phyloP scores from a whole-genome alignment of 129 eudicot genomes.

The Centrapalus pauciflorus region DNA sequence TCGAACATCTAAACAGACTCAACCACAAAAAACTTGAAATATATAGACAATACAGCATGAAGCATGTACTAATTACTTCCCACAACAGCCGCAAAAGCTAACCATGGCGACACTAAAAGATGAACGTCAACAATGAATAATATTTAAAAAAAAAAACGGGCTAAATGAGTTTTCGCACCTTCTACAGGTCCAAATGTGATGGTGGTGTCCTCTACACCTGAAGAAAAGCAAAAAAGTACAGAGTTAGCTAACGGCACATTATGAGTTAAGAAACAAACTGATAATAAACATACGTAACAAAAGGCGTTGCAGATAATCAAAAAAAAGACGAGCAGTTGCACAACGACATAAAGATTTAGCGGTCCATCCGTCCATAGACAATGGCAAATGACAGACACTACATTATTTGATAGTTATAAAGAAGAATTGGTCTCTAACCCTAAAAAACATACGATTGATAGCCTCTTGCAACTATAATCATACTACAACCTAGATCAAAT shows the following conservation, averaged over 20 bases:
- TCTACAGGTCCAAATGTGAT: slow-evolving; percentile 57
- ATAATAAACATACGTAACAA: neutral
- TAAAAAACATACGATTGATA: too few relatives aligned
- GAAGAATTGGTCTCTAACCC: too few relatives aligned
- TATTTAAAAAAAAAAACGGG: too few relatives aligned
- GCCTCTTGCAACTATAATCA: too few relatives aligned
- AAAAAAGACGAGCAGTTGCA: neutral
- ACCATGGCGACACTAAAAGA: too few relatives aligned
- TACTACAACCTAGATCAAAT: too few relatives aligned
- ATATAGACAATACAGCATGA: neutral
- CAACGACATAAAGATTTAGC: neutral
- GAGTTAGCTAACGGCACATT: neutral
- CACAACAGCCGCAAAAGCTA: too few relatives aligned
- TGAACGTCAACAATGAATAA: neutral
- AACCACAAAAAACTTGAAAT: too few relatives aligned
- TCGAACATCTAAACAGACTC: neutral
- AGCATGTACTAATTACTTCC: neutral
- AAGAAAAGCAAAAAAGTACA: slow-evolving; percentile 3
- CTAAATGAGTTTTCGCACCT: slow-evolving; percentile 37
- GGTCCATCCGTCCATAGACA: too few relatives aligned
- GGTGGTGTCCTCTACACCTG: slow-evolving; percentile 58
- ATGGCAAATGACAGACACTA: neutral
- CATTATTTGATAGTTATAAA: too few relatives aligned
- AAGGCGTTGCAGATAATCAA: neutral
- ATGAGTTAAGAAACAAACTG: neutral